A percentile compares a stretch with the other conserved stretches of the same genome.
phyloP scores from a whole-genome alignment of 768 basidiomycete genomes.

The Pleurotus sapidus region DNA sequence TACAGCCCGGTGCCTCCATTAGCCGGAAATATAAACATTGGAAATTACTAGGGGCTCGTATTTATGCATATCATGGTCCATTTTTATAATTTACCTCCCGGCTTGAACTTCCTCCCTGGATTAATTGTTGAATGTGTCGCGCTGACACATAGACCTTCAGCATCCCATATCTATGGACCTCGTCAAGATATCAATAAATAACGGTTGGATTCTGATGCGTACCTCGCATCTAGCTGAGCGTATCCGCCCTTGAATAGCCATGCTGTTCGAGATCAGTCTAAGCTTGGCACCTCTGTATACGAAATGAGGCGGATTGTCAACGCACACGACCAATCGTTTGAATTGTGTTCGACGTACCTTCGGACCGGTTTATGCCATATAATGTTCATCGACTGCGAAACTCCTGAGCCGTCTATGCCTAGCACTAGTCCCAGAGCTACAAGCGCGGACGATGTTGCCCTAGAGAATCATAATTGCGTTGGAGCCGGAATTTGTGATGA shows the following conservation, averaged over 20 bases:
- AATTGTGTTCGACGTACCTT: conserved; percentile 22
- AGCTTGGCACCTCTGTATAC: conserved; percentile 36
- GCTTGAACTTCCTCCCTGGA: not conserved
- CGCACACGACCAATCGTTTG: too few relatives aligned
- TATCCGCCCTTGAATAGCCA: conserved; percentile 39
- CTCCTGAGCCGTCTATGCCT: conserved; percentile 41
- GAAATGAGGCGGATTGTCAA: not conserved
- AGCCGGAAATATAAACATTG: not conserved
- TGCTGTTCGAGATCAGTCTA: conserved; percentile 36
- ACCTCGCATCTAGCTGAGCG: conserved; percentile 46
- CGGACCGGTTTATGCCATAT: conserved; percentile 45
- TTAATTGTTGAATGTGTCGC: conserved; percentile 5
- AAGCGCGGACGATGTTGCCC: conserved; percentile 42
- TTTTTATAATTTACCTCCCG: conserved; percentile 1
- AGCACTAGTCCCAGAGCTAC: conserved; percentile 36
- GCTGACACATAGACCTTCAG: not conserved
- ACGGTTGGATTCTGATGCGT: conserved; percentile 6
- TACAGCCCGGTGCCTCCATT: not conserved
- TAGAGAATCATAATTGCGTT: conserved; percentile 13
- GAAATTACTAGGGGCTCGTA: not conserved
- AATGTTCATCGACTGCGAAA: conserved; percentile 50
- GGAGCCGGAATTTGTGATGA: not conserved
- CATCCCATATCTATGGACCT: conserved; percentile 1
- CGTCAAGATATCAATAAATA: not conserved
- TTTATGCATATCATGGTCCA: not conserved